Evolutionary conservation across 805 yeast species (phyloP), one percentile per base, ranked within the genome.

Genomic region (Ogataea parapolymorpha): DNA sequence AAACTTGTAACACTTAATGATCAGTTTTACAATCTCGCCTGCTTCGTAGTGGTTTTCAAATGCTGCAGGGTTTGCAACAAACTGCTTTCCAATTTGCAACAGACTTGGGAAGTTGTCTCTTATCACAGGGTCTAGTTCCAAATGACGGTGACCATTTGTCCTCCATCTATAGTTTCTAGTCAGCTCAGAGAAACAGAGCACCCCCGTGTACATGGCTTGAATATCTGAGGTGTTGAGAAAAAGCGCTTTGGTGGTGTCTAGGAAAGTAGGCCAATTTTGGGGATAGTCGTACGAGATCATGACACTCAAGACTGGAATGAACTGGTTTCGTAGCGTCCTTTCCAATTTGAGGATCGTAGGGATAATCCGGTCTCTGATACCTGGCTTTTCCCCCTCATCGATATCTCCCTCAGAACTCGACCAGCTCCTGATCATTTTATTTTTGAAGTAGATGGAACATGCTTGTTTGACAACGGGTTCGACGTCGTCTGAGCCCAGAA

Each of bases 361-460:
- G 22, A 89, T 65, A 26, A 93, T 56, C 49, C 88, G 73, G 14
- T 80, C 84, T 46, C 82, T 76, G 48, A 93, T 78, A 17, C 75
- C 68, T 3, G 85, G 86, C 55, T 81, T 85, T 58, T 91, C 97
- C 45, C 76, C 89, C 4, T 68, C 66, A 49, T 80, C 83, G 10
- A 87, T 78, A n/a, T 29, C 38, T 4, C 51, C 48, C 17, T 42
- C 42, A 6, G 56, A 51, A 32, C 65, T 39, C 6, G 53, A 51
- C 98, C 98, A 93, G 45, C 74, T 71, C 35, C 76, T 73, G 10
- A 72, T 63, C 13, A 89, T 71, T 41, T 80, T 71, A 62, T 91
- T 93, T 59, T 91, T 91, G 65, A 91, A 79, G 62, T 80, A 90
- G 17, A 91, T 82, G 0, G 95, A 93, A 20, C 95, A 85, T 7